Evolutionary conservation across 2,329 filamentous ascomycete genomes (phyloP), one percentile per base, ranked within the genome.

Genomic region (Aspergillus fumigatus): DNA sequence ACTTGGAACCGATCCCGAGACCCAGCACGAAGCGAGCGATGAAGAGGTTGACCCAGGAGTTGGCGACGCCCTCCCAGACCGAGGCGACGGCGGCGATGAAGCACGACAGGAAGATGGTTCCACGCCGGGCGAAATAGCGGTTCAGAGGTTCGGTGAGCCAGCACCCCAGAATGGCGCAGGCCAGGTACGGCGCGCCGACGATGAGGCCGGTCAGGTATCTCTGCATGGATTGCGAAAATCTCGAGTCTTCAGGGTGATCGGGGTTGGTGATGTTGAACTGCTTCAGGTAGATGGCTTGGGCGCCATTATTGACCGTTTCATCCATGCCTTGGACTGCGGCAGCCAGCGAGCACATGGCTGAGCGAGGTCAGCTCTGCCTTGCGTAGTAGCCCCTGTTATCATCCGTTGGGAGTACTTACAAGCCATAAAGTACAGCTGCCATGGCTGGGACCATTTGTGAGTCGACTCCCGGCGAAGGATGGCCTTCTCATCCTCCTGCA

Each of bases 101-200:
- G 48, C 88, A 89, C 4, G 89, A 85, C 55, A 90, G 75, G 72
- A 91, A 92, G 59, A 93, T 92, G n/a, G 86, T 89, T 9, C 88
- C 88, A 2, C 87, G 81, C 50, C 88, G 84, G 11, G 88, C 89
- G 59, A 90, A 86, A 58, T 68, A 76, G 56, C 85, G 82, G 73
- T 91, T 91, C 71, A 90, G 81, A 1, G 88, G 88, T 38, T 86
- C 84, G 0, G 87, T 90, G 48, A 88, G 76, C 88, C 88, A 91
- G 72, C 87, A 90, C 19, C 88, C 86, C 50, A 88, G 70, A 45
- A 89, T 73, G 3, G 87, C 85, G 62, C 85, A 90, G 73, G 84
- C 84, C 21, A 90, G 79, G 54, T 80, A 80, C 1, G 78, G 78
- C 1, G 78, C 77, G 0, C 78, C 79, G 67, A 89, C 89, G 38